Base-by-base conservation (phyloP, 2,329 filamentous ascomycete genomes). In the Fusarium nematophilum region DNA sequence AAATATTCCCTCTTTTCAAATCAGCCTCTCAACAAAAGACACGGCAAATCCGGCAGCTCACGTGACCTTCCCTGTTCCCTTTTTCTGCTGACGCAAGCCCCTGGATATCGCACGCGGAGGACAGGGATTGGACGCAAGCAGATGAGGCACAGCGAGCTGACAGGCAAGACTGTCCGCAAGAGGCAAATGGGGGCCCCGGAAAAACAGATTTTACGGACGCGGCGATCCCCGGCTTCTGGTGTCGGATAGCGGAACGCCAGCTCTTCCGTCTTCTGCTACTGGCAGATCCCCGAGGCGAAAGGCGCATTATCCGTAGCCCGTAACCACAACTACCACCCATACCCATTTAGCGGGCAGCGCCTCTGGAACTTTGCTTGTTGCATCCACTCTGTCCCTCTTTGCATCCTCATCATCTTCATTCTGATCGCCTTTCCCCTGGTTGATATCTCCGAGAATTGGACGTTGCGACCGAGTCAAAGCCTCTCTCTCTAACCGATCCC, bases 371-470 rank as follows among this genome's bases (percentile, higher is more conserved):
- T 67, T 57, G 47, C 62, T 48, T 49, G 61, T 54, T 59, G 46
- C 66, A 69, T 67, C 66, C 54, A 60, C 65, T 66, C 49, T 62
- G 53, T 66, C 52, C 57, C 43, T 66, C 55, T 52, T 69, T 59
- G n/a, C n/a, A n/a, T n/a, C n/a, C n/a, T n/a, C n/a, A n/a, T n/a
- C 63, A 62, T 67, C 62, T 21, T 31, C 36, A 21, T 46, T 27
- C 47, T 48, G 53, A 31, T 36, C 37, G 30, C 38, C 25, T 39
- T 55, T 42, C 46, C 36, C 53, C 43, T 50, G 57, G 31, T 54
- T 48, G 25, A 29, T 44, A 18, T n/a, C 26, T n/a, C 23, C 27
- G n/a, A 33, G 14, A 45, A 49, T 25, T 51, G 26, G 34, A 54
- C 44, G 9, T 42, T 62, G 42, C 45, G 42, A 45, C 33, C 26